These are phyloP conservation scores for Sporothrix globosa DNA, from an alignment of 2,329 filamentous ascomycete species.

Conservation along the genomic window DNA sequence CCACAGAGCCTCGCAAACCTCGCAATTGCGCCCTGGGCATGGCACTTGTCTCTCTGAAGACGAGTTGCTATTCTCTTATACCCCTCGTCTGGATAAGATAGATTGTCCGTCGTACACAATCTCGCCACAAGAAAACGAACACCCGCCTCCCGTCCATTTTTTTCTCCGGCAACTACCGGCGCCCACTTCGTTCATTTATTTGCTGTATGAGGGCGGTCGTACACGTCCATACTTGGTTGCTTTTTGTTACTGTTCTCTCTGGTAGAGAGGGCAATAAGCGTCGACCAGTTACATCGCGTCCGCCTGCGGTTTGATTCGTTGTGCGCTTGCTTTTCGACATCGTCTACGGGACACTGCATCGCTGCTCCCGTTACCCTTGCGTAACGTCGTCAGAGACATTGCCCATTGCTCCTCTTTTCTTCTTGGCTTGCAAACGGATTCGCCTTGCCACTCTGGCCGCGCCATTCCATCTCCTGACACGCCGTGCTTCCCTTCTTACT, in stretches of 20 bases:
- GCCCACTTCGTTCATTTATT: constrained; percentile 4
- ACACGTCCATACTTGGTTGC: not conserved
- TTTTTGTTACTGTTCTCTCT: not conserved
- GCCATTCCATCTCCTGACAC: constrained; percentile 21
- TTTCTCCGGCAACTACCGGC: constrained; percentile 4
- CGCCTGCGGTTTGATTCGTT: not conserved
- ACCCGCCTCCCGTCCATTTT: constrained; percentile 24
- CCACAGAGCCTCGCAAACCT: not conserved
- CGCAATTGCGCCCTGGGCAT: not conserved
- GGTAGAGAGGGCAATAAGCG: not conserved
- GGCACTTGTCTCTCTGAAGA: not conserved
- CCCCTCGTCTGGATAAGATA: constrained; percentile 26
- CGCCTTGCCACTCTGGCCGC: not conserved
- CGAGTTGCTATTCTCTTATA: not conserved
- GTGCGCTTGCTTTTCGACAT: constrained; percentile 16
- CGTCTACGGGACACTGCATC: constrained; percentile 26
- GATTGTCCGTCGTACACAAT: constrained; percentile 29
- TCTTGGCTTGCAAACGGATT: constrained; percentile 2
- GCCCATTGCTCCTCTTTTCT: not conserved
- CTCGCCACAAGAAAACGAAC: constrained; percentile 28
- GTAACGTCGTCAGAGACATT: constrained; percentile 24
- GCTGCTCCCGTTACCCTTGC: constrained; percentile 26
- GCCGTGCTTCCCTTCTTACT: constrained; percentile 5
- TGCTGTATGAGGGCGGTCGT: constrained; percentile 9
- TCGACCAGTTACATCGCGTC: not conserved